A percentile compares a stretch with the other conserved stretches of the same genome.
Evolutionary conservation across 192 early-diverging fungal genomes (phyloP).

Genomic region (Coemansia sp.): DNA sequence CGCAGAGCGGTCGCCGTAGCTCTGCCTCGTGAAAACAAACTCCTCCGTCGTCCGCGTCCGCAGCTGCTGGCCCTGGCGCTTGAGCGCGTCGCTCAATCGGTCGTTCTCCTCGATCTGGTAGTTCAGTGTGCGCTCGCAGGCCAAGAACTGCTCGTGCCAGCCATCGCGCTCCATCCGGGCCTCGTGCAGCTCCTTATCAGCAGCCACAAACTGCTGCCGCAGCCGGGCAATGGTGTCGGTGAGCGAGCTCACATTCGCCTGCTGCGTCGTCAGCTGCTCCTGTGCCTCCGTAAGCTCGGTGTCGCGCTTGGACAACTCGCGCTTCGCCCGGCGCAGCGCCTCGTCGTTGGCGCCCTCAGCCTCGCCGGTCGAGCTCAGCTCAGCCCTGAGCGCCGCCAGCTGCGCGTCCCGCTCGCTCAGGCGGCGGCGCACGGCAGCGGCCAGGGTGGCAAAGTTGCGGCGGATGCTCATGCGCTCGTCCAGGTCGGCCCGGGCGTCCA

Average conservation of each 20-base stretch:
- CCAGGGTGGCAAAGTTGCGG: slow-evolving; percentile 43
- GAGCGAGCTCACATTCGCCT: slow-evolving; percentile 21
- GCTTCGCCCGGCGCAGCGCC: slow-evolving; percentile 10
- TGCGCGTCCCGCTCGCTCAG: slow-evolving; percentile 21
- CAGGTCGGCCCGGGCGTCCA: slow-evolving; percentile 31
- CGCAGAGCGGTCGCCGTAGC: slow-evolving; percentile 10
- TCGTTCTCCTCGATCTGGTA: slow-evolving; percentile 26
- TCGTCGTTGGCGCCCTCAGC: slow-evolving; percentile 5
- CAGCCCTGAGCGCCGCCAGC: slow-evolving; percentile 8
- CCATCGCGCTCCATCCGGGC: slow-evolving; percentile 39
- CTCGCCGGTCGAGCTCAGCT: slow-evolving; percentile 5
- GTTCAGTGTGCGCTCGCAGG: slow-evolving; percentile 12
- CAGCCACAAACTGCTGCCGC: slow-evolving; percentile 22
- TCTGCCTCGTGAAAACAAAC: slow-evolving; percentile 6
- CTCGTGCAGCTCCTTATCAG: slow-evolving; percentile 24
- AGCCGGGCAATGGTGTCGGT: slow-evolving; percentile 20
- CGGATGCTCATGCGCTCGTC: slow-evolving; percentile 40
- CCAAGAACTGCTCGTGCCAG: slow-evolving; percentile 32
- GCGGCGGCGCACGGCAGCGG: slow-evolving; percentile 28
- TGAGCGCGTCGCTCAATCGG: slow-evolving; percentile 8
- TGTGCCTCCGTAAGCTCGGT: slow-evolving; percentile 26
- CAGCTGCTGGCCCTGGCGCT: slow-evolving; percentile 3
- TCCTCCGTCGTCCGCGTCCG: slow-evolving; percentile 15
- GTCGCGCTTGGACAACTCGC: slow-evolving; percentile 13
- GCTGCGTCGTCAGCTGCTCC: slow-evolving; percentile 25